A percentile compares a stretch with the other conserved stretches of the same genome.
These are phyloP conservation scores for sorghum (Sorghum bicolor) DNA, from an alignment of 176 grass and related monocot species.

Conservation along the genomic window Sorghum_bicolor_NCBIv3 NC_012877.2:60140501-60141000, in stretches of 20 bases:
- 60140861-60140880: neutral
- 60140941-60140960: neutral
- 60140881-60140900: slow-evolving; percentile 21
- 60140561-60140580: too few relatives aligned
- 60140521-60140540: too few relatives aligned
- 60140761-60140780: neutral
- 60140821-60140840: neutral
- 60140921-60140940: neutral
- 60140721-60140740: neutral
- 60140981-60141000: neutral
- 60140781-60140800: neutral
- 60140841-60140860: neutral
- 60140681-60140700: neutral
- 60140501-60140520: too few relatives aligned
- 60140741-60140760: neutral
- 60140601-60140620: too few relatives aligned
- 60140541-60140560: too few relatives aligned
- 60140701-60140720: neutral
- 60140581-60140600: too few relatives aligned
- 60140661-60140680: neutral
- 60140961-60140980: neutral
- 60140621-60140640: too few relatives aligned
- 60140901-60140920: slow-evolving; percentile 1
- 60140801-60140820: neutral
- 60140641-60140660: neutral